Percentiles rank a stretch among this genome's conserved stretches.
These are phyloP conservation scores for Cunninghamia lanceolata DNA, from an alignment of 75 land plant species.

Conservation along the genomic window DNA sequence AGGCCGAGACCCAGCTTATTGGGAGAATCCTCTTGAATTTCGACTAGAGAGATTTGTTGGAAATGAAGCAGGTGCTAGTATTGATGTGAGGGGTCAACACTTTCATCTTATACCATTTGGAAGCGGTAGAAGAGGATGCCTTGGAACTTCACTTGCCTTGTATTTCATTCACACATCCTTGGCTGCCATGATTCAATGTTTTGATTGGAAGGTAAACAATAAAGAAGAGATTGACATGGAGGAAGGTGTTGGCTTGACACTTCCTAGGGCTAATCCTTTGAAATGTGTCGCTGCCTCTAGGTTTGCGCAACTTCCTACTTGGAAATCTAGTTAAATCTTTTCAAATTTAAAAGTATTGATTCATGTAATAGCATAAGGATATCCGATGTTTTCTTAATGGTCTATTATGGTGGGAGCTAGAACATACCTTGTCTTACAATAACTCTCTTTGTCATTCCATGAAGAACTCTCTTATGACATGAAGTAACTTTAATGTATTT, in stretches of 20 bases:
- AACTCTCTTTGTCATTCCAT: no score
- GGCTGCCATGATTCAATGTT: constrained; percentile 13
- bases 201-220: constrained; percentile 17
- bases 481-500: no score
- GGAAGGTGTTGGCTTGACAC: constrained; percentile 36
- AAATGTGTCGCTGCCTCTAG: constrained; percentile 12
- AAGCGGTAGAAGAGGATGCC: constrained; percentile 35
- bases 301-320: neutral
- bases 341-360: no score
- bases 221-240: constrained; percentile 23
- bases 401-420: no score
- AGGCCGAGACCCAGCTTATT: neutral
- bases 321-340: neutral
- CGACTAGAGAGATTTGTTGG: constrained; percentile 19
- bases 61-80: neutral
- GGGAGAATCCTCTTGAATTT: constrained; percentile 19
- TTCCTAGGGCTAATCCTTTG: constrained; percentile 39
- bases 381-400: no score
- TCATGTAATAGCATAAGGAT: no score
- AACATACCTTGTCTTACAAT: no score
- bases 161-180: constrained; percentile 5
- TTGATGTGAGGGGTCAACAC: constrained; percentile 11
- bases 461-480: no score
- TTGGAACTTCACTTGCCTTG: constrained; percentile 18
- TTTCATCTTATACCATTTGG: constrained; percentile 30